Evolutionary conservation across 2,329 filamentous ascomycete species (phyloP).

Genomic region (Blastomyces parvus): DNA sequence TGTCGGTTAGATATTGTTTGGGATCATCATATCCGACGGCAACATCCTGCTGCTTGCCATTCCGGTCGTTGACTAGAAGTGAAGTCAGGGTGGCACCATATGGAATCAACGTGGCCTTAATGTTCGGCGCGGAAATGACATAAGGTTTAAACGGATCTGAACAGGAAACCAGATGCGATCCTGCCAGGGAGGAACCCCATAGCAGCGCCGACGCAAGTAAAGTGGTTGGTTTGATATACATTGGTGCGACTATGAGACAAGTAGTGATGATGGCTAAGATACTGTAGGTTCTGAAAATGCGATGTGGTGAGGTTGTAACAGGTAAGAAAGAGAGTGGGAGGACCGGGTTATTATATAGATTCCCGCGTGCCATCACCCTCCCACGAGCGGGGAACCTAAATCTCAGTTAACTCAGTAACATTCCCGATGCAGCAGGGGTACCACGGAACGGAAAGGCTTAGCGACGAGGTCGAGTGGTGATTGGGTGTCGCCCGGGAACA

Average conservation of each 20-base stretch:
- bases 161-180: conserved; percentile 3
- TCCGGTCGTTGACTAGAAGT: conserved; percentile 42
- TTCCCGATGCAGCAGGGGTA: not conserved
- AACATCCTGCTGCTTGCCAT: conserved; percentile 42
- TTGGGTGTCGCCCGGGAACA: conserved; percentile 1
- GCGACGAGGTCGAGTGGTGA: not conserved
- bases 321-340: too few species aligned
- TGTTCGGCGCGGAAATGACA: conserved; percentile 39
- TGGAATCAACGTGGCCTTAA: conserved; percentile 41
- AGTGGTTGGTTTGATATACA: conserved; percentile 1
- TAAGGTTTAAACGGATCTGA: conserved; percentile 34
- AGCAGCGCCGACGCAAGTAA: conserved; percentile 5
- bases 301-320: conserved; percentile 4
- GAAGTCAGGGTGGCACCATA: conserved; percentile 42
- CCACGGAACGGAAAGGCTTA: conserved; percentile 2
- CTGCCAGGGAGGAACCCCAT: not conserved
- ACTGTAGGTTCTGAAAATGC: conserved; percentile 1
- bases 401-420: not conserved
- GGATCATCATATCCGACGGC: conserved; percentile 43
- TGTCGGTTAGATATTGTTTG: conserved; percentile 36
- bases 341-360: not conserved
- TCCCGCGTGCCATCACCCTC: not conserved
- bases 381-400: not conserved
- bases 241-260: not conserved
- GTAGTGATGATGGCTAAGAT: conserved; percentile 8